These are phyloP conservation scores for Kitagawia praeruptora DNA, from an alignment of 129 eudicot genomes.

Conservation along the genomic window DNA sequence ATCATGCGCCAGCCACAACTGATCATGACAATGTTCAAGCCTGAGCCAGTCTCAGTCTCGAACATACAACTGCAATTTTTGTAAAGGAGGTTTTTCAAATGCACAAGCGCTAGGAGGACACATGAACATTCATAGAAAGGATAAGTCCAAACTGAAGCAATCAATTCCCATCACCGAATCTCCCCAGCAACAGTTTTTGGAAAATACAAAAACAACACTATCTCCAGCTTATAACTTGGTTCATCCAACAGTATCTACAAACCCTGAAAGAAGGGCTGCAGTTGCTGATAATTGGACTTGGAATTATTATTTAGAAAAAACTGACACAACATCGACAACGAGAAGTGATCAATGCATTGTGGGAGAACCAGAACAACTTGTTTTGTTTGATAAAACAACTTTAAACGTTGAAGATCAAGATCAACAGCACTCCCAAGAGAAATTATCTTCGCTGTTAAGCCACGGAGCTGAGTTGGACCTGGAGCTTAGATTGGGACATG, in stretches of 20 bases:
- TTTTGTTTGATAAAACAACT: conserved; percentile 6
- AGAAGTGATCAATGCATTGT: background rate
- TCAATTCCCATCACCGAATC: background rate
- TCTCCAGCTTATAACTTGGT: background rate
- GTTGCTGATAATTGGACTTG: background rate
- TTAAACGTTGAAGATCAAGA: background rate
- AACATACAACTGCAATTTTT: conserved; percentile 20
- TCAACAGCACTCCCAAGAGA: too few species aligned
- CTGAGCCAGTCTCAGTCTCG: conserved; percentile 4
- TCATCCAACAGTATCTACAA: background rate
- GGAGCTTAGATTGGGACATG: conserved; percentile 24
- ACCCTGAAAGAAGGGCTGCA: background rate
- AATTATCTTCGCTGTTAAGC: background rate
- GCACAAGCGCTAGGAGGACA: conserved; percentile 28
- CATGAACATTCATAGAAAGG: conserved; percentile 29
- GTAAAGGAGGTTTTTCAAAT: conserved; percentile 21
- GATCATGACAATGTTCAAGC: background rate
- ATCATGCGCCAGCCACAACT: background rate
- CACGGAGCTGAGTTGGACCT: conserved; percentile 17
- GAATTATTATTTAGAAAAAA: background rate
- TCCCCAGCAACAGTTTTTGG: background rate
- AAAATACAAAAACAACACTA: background rate
- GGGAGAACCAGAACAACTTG: conserved; percentile 5
- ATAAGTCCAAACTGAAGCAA: conserved; percentile 20
- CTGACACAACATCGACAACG: background rate